phyloP scores from a whole-genome alignment of 495 filamentous ascomycete species.

The Cladorrhinum samala region DNA sequence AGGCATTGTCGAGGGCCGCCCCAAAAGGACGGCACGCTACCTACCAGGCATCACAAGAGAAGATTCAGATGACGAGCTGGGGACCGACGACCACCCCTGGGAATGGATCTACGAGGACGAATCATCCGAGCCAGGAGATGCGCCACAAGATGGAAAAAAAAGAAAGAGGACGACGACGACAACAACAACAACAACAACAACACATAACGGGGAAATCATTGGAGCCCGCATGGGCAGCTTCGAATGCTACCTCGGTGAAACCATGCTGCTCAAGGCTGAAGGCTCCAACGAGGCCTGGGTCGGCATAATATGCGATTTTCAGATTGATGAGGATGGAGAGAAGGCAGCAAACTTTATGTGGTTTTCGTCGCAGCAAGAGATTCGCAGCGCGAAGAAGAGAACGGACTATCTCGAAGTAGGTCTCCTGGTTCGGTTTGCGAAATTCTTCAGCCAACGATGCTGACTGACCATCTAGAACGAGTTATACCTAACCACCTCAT shows the following conservation, averaged over 20 bases:
- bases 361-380: conserved; percentile 89
- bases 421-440: neutral
- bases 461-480: conserved; percentile 55
- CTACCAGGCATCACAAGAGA: conserved; percentile 58
- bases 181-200: too few species aligned
- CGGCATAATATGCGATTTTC: conserved; percentile 76
- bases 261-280: conserved; percentile 79
- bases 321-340: conserved; percentile 60
- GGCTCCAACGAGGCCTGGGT: conserved; percentile 77
- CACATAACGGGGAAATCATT: conserved; percentile 48
- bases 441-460: neutral
- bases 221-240: conserved; percentile 85
- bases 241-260: conserved; percentile 73
- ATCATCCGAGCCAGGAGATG: conserved; percentile 12
- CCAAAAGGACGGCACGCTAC: neutral
- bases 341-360: conserved; percentile 71
- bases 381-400: conserved; percentile 76
- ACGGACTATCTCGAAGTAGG: conserved; percentile 66
- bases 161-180: conserved; percentile 34
- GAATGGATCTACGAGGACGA: conserved; percentile 72
- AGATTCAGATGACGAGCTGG: conserved; percentile 89
- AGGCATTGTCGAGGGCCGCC: conserved; percentile 3
- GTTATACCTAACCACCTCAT: conserved; percentile 80
- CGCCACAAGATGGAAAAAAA: conserved; percentile 27
- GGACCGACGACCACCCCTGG: conserved; percentile 80